These are phyloP conservation scores for Magnusiomyces paraingens DNA, from an alignment of 1,139 yeast genomes.

Conservation along the genomic window DNA sequence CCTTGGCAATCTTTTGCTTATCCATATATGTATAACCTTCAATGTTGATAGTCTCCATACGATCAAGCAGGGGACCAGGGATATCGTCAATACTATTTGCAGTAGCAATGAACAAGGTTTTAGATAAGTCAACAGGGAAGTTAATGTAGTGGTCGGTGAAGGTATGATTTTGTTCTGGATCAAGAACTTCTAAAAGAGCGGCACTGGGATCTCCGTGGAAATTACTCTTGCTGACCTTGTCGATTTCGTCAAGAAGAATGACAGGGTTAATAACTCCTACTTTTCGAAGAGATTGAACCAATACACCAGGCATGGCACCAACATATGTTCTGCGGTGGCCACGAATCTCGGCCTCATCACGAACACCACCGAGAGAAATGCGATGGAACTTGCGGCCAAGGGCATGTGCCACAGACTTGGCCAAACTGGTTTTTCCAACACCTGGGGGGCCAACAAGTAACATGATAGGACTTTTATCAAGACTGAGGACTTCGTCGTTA, in stretches of 20 bases:
- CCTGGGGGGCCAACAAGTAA: slow-evolving; percentile 94
- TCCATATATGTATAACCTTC: slow-evolving; percentile 80
- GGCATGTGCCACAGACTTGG: slow-evolving; percentile 78
- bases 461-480: slow-evolving; percentile 61
- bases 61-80: slow-evolving; percentile 74
- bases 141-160: slow-evolving; percentile 85
- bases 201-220: slow-evolving; percentile 89
- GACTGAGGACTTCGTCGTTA: slow-evolving; percentile 24
- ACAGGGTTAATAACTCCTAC: slow-evolving; percentile 82
- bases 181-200: slow-evolving; percentile 80
- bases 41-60: slow-evolving; percentile 78
- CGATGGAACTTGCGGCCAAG: slow-evolving; percentile 76
- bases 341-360: slow-evolving; percentile 85
- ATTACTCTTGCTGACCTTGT: slow-evolving; percentile 56
- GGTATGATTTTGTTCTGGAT: slow-evolving; percentile 79
- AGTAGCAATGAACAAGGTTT: slow-evolving; percentile 79
- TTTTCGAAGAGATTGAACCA: slow-evolving; percentile 72
- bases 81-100: slow-evolving; percentile 77
- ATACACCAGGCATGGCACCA: slow-evolving; percentile 88
- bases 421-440: slow-evolving; percentile 88
- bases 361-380: slow-evolving; percentile 79
- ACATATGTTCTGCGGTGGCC: slow-evolving; percentile 93
- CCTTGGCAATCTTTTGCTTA: slow-evolving; percentile 65
- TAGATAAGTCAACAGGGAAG: slow-evolving; percentile 80
- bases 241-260: slow-evolving; percentile 84